Percentiles rank a stretch among this genome's conserved stretches.
Evolutionary conservation across 2,329 filamentous ascomycete species (phyloP).

Genomic region (Diaporthe velutina): DNA sequence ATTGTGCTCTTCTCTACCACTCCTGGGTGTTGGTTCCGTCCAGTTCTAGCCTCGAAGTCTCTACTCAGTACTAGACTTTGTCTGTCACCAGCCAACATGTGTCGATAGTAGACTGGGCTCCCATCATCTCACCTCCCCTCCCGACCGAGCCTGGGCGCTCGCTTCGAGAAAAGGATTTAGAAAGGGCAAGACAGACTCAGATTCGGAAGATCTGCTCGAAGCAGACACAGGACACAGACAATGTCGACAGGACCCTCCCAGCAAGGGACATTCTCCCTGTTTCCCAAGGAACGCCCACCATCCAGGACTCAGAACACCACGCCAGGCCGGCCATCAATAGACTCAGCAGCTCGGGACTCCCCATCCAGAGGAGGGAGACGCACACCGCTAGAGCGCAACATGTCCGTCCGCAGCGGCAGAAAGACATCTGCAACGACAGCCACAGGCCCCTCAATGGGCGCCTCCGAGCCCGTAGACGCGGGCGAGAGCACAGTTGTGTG

Average conservation of each 20-base stretch:
- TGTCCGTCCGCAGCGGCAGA: conserved; percentile 51
- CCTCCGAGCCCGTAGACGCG: background rate
- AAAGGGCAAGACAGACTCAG: conserved; percentile 1
- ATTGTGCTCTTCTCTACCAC: conserved; percentile 7
- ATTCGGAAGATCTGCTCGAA: conserved; percentile 26
- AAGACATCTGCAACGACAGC: conserved; percentile 41
- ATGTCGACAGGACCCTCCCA: conserved; percentile 57
- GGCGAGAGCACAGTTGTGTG: conserved; percentile 23
- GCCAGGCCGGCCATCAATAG: conserved; percentile 43
- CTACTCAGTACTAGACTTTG: background rate
- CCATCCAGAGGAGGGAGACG: conserved; percentile 48
- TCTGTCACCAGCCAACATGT: conserved; percentile 28
- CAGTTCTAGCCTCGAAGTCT: background rate
- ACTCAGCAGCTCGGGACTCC: conserved; percentile 45
- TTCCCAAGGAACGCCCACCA: conserved; percentile 63
- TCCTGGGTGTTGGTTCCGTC: background rate
- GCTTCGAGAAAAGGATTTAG: background rate
- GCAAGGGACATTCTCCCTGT: conserved; percentile 68
- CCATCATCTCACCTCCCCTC: background rate
- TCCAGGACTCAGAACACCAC: conserved; percentile 55
- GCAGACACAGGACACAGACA: conserved; percentile 33
- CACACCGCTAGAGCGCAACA: conserved; percentile 49
- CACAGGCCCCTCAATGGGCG: conserved; percentile 26
- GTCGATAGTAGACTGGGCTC: conserved; percentile 24
- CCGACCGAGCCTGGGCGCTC: conserved; percentile 17